These are phyloP conservation scores for Ascochyta pisi DNA, from an alignment of 2,329 filamentous ascomycete species.

Conservation along the genomic window DNA sequence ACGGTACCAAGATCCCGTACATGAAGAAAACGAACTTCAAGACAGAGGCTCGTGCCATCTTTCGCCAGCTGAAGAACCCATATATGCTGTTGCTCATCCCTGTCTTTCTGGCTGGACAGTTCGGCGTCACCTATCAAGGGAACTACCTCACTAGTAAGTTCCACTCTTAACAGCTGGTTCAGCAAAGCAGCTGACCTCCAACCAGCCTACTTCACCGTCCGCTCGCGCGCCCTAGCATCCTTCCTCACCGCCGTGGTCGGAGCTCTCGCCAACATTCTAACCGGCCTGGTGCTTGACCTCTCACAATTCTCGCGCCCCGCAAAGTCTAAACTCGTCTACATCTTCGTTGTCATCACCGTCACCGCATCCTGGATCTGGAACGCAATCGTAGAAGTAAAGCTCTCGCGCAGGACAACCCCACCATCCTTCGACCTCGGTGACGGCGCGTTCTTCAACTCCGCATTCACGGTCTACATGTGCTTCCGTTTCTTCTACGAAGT, in stretches of 20 bases:
- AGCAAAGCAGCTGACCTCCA: too few species aligned
- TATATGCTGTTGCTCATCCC: constrained; percentile 6
- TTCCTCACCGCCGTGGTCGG: constrained; percentile 12
- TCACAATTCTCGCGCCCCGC: constrained; percentile 5
- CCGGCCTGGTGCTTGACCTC: constrained; percentile 9
- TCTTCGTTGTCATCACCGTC: constrained; percentile 10
- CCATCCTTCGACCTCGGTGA: constrained; percentile 15
- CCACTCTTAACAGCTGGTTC: too few species aligned
- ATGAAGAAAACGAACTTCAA: constrained; percentile 9
- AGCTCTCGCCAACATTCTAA: constrained; percentile 9
- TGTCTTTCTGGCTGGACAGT: constrained; percentile 6
- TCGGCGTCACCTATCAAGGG: constrained; percentile 2
- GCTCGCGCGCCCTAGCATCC: constrained; percentile 11
- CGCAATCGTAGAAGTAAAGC: constrained; percentile 4
- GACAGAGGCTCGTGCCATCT: constrained; percentile 2
- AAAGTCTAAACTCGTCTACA: constrained; percentile 10
- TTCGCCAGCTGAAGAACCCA: constrained; percentile 2
- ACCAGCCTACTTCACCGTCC: constrained; percentile 15
- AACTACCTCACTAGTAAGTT: constrained; percentile 8
- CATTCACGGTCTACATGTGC: constrained; percentile 14
- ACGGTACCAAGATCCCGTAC: constrained; percentile 6
- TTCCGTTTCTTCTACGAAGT: constrained; percentile 18
- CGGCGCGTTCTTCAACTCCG: constrained; percentile 11
- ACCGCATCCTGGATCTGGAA: constrained; percentile 17
- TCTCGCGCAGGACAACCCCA: neutral